phyloP scores from a whole-genome alignment of 441 rosid species.

The Cnidoscolus chayamansa region DNA sequence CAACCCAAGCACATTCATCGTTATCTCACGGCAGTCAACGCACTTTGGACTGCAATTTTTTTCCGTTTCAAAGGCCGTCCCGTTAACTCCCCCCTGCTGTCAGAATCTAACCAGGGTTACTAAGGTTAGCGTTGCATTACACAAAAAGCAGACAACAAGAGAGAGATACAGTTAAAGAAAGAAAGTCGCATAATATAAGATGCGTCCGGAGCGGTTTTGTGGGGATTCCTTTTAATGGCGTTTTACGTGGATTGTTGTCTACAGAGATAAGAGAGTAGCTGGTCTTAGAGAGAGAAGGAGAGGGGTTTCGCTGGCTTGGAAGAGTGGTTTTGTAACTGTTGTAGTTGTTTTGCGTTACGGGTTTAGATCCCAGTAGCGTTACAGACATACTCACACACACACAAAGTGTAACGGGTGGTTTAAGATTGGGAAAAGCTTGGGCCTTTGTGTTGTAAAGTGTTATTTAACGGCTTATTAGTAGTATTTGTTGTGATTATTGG shows the following conservation, averaged over 20 bases:
- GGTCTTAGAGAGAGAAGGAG: slow-evolving; percentile 6
- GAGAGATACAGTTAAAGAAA: slow-evolving; percentile 27
- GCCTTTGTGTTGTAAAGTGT: slow-evolving; percentile 17
- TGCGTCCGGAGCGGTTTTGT: slow-evolving; percentile 38
- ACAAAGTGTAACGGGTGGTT: slow-evolving; percentile 2
- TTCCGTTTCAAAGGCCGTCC: slow-evolving; percentile 12
- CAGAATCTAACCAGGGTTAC: slow-evolving; percentile 32
- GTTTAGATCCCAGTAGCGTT: slow-evolving; percentile 45
- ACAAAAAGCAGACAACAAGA: slow-evolving; percentile 22
- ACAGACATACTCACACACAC: neutral
- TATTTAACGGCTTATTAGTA: slow-evolving; percentile 18
- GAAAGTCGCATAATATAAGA: slow-evolving; percentile 41
- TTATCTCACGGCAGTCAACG: slow-evolving; percentile 16
- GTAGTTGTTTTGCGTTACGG: slow-evolving; percentile 40
- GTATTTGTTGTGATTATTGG: slow-evolving; percentile 18
- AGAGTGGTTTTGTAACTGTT: slow-evolving; percentile 37
- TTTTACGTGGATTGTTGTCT: slow-evolving; percentile 14
- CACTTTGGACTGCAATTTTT: neutral
- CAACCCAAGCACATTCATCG: slow-evolving; percentile 4
- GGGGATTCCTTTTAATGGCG: slow-evolving; percentile 40
- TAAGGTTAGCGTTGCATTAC: slow-evolving; percentile 24
- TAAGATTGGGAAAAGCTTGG: slow-evolving; percentile 17
- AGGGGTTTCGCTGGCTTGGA: slow-evolving; percentile 24
- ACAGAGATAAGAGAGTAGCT: neutral
- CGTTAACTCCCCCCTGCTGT: slow-evolving; percentile 14